phyloP scores from a whole-genome alignment of 1,139 yeast genomes.

The Saccharomyces pastorianus region DNA sequence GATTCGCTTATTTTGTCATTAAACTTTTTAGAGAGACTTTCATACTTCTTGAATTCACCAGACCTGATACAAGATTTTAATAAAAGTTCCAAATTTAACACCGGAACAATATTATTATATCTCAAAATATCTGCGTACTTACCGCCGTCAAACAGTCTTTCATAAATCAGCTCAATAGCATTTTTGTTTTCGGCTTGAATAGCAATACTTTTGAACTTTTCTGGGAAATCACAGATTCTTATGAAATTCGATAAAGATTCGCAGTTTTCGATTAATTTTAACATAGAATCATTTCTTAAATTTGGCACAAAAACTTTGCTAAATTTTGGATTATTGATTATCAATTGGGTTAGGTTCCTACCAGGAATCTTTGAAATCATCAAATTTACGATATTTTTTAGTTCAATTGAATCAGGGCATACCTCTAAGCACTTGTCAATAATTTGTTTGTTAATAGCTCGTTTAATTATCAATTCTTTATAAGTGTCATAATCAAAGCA shows the following conservation, averaged over 20 bases:
- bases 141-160: constrained; percentile 15
- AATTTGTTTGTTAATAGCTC: constrained; percentile 16
- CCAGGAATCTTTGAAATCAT: constrained; percentile 14
- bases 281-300: constrained; percentile 19
- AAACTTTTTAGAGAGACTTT: constrained; percentile 14
- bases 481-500: constrained; percentile 30
- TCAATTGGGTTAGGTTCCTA: constrained; percentile 10
- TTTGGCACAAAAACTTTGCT: constrained; percentile 15
- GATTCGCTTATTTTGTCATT: constrained; percentile 11
- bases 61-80: constrained; percentile 24
- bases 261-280: constrained; percentile 7
- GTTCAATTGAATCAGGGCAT: constrained; percentile 19
- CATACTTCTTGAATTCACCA: constrained; percentile 19
- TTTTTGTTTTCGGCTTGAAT: constrained; percentile 23
- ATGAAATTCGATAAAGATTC: constrained; percentile 15
- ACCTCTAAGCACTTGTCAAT: constrained; percentile 15
- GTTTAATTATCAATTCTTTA: constrained; percentile 17
- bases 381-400: constrained; percentile 17
- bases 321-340: constrained; percentile 15
- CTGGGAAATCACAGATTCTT: constrained; percentile 21
- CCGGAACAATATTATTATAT: constrained; percentile 23
- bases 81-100: constrained; percentile 18
- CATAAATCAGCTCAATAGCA: constrained; percentile 21
- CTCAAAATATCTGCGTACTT: constrained; percentile 17
- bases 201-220: constrained; percentile 23